Base-by-base conservation (phyloP, 176 grass and related monocot species). In the Cocos nucifera region DNA sequence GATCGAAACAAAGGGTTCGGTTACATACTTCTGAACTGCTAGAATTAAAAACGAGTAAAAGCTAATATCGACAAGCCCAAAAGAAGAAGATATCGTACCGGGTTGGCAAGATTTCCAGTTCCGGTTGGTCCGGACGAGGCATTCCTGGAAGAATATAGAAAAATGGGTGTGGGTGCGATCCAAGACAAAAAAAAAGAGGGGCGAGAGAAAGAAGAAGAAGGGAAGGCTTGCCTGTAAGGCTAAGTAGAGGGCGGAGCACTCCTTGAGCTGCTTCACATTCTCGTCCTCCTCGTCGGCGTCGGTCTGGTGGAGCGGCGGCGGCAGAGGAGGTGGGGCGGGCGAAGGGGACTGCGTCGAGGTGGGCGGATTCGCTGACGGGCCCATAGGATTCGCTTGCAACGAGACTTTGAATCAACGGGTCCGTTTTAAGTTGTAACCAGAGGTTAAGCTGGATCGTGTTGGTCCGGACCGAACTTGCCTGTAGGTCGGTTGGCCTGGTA, bases 31-130 rank as follows among this genome's bases (percentile, higher is more conserved):
- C 16, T 18, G 1, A 20, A 51, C 12, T 1, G 17, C 16, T 22
- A 5, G 4, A 18, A 26, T 3, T 52, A 25, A 10, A 4, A 56
- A 59, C 5, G 19, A 59, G 27, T 65, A 23, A 19, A 9, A 16
- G 0, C 35, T 14, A 44, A 44, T 12, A 44, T 44, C 1, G 10
- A 44, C 12, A 14, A 44, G 35, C 35, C 35, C 35, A 44, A 9
- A 10, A 39, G 12, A 10, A 54, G 21, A 3, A 29, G 62, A 53
- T 28, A 55, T 73, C 12, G 64, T 87, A 95, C 90, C 63, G 27
- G 83, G n/a, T 76, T 95, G 91, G 77, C 91, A 95, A 25, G 77
- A 75, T 54, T 87, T 95, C 90, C 90, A 95, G 57, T 84, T 80
- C 72, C 86, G 66, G 49, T 95, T 86, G 53, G 86, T 83, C 49